Base-by-base conservation (phyloP, 192 early-diverging fungal genomes). In the Thamnidium elegans region DNA sequence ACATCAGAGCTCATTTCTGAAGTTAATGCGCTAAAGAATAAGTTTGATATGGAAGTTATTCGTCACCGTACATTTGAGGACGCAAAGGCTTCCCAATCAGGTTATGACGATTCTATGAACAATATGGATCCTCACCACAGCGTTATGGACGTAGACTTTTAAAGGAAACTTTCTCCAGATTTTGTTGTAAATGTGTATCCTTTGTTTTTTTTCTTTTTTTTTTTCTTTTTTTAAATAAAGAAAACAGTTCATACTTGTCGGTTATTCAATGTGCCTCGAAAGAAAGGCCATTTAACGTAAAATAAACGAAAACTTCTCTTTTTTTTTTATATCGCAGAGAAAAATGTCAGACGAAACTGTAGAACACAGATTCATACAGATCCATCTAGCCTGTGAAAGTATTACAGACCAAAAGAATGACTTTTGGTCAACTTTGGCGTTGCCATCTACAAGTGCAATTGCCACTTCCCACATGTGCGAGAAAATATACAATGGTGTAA, bases 1-100 rank as follows among this genome's bases (percentile, higher is more conserved):
- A 84, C 95, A 4, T 85, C 88, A 54, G 85, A 84, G 62, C 72
- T 96, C 30, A 92, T 95, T 59, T 77, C 80, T 6, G 90, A 91
- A 73, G 79, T 94, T 15, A 81, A 81, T 32, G 80, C 82, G 8
- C 82, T 98, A 62, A 89, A 88, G 73, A 85, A 80, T 66, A 90
- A 91, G 67, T 98, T 98, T 73, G 89, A 94, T 52, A 71, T 76
- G 74, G 74, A 76, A 32, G 69, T 76, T 0, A 60, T 76, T 51
- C 60, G 74, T 39, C 63, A 71, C 31, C 63, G 69, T 11, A 70
- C 74, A 8, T 75, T 69, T 39, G 73, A 70, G 20, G 69, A 76
- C 8, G 74, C 61, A 8, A 68, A 67, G 43, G 45, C 32, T 42
- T 34, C 54, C 14, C 46, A 45, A 31, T 50, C 66, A 30, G 60